Evolutionary conservation across 805 yeast species (phyloP), one percentile per base, ranked within the genome.

Genomic region (Zygoascus flipseniorum): DNA sequence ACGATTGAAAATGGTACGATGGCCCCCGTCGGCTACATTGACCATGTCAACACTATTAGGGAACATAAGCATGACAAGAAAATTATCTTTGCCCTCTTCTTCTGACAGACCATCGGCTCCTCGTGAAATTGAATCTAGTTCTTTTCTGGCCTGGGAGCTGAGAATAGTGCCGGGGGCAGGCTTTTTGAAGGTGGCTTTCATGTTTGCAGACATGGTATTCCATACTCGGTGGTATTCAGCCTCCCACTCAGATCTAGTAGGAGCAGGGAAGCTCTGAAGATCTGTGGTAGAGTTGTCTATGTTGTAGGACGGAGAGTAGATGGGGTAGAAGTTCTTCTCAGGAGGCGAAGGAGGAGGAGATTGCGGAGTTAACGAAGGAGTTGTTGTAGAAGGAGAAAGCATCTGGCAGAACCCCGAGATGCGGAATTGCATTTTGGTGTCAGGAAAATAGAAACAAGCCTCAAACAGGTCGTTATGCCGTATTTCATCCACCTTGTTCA

Each of bases 91-190:
- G 13, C 78, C 80, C 0, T 84, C 81, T 28, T 79, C 80, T 31
- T 79, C 82, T 37, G 61, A 52, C 50, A 80, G 82, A 8, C 95
- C 95, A 68, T 88, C 95, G 16, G 88, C 95, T 11, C 95, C 92
- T 60, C 95, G 76, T 48, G 78, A 74, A 47, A 88, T 83, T 51
- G 86, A 79, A 67, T 88, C 95, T 45, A 88, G 68, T 53, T 74
- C 65, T 59, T 79, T 79, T 39, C 74, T 72, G 53, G 79, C 79
- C 43, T 80, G 82, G 8, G 72, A 73, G 10, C 79, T 77, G 63
- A 88, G 63, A 20, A 71, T 69, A 1, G 81, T 70, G n/a, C 84
- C 84, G 2, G 95, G 95, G 1, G 75, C 69, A 0, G 96, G 96
- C 58, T 81, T 83, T 52, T 85, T 77, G 68, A 85, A 88, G 26